Conservation (phyloP, 192 early-diverging fungal species). For the Lobosporangium transversale region DNA sequence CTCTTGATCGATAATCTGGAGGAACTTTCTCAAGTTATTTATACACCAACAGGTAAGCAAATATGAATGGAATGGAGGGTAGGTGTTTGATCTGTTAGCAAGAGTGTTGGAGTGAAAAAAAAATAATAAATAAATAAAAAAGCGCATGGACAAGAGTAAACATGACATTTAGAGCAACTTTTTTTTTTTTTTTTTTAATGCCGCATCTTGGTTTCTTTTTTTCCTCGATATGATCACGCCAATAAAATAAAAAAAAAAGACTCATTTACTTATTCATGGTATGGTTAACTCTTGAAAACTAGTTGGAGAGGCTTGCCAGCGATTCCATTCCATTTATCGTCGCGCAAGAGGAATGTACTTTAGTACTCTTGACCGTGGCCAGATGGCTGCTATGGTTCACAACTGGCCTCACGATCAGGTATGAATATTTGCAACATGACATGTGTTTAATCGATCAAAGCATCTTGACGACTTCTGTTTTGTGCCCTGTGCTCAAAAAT, state of each 20-base stretch:
- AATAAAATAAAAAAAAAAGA: too few species aligned
- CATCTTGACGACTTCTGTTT: not conserved
- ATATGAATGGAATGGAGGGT: not conserved
- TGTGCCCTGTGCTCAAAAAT: conserved; percentile 38
- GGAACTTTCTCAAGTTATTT: conserved; percentile 64
- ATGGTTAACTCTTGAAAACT: too few species aligned
- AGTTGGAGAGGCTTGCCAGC: conserved; percentile 63
- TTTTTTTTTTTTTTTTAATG: conserved; percentile 14
- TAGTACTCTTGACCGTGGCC: conserved; percentile 59
- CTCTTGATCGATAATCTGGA: conserved; percentile 61
- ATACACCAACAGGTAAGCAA: conserved; percentile 62
- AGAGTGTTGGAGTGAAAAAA: not conserved
- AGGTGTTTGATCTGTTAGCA: conserved; percentile 17
- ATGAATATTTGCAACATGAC: not conserved
- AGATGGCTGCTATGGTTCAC: conserved; percentile 65
- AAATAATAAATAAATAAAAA: too few species aligned
- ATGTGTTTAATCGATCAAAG: not conserved
- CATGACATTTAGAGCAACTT: not conserved
- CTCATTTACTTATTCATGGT: too few species aligned
- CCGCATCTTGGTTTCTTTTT: conserved; percentile 17
- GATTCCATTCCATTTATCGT: conserved; percentile 64
- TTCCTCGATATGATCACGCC: too few species aligned
- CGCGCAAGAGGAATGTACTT: conserved; percentile 67
- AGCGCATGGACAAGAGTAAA: not conserved
- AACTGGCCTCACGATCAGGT: conserved; percentile 70